phyloP scores from a whole-genome alignment of 2,329 filamentous ascomycete species.

The Lecanicillium sp. region DNA sequence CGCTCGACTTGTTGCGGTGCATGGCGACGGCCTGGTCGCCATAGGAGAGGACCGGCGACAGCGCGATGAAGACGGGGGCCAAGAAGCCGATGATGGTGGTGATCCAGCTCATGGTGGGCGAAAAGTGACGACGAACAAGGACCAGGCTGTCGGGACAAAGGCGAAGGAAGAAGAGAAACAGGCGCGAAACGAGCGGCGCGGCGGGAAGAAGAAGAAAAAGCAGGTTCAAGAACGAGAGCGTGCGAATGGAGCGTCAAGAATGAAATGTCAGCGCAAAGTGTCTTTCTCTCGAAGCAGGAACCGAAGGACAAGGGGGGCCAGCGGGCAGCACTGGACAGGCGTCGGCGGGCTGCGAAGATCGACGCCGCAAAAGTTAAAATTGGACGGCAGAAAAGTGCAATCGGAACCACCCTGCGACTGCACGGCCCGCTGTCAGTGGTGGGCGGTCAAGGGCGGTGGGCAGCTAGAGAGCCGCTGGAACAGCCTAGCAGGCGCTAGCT shows the following conservation, averaged over 20 bases:
- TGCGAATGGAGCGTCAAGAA: too few relatives aligned
- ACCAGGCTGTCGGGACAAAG: neutral
- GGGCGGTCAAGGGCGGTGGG: too few relatives aligned
- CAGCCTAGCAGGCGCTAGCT: neutral
- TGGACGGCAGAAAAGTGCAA: neutral
- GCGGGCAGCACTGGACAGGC: too few relatives aligned
- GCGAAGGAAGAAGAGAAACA: too few relatives aligned
- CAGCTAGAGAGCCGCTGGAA: too few relatives aligned
- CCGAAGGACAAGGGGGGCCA: neutral
- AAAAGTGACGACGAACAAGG: neutral
- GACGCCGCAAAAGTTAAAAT: conserved; percentile 2
- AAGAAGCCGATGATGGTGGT: conserved; percentile 47
- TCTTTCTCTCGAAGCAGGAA: neutral
- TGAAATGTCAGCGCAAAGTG: too few relatives aligned
- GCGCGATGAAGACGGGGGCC: conserved; percentile 57
- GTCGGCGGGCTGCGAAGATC: too few relatives aligned
- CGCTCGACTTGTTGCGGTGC: conserved; percentile 57
- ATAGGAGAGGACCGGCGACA: conserved; percentile 60
- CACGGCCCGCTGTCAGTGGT: neutral
- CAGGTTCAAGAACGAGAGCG: too few relatives aligned
- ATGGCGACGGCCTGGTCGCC: conserved; percentile 61
- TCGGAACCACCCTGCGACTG: conserved; percentile 1
- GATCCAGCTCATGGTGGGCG: conserved; percentile 32
- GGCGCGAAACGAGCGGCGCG: too few relatives aligned
- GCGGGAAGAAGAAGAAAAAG: too few relatives aligned